Base-by-base conservation (phyloP, 805 yeast species). In the Dipodascopsis uninucleata region DNA sequence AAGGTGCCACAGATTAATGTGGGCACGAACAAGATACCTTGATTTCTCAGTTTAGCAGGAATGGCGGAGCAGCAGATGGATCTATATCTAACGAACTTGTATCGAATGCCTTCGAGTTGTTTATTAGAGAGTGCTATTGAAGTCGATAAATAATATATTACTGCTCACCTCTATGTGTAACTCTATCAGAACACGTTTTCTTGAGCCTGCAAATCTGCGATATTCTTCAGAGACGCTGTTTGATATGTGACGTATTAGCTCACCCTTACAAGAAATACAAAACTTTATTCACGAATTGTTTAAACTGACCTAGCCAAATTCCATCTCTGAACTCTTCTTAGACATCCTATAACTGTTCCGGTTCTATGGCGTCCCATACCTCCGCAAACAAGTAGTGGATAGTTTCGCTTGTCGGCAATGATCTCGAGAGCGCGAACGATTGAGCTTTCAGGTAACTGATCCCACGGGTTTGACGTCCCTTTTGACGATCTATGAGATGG, bases 301-400 rank as follows among this genome's bases (percentile, higher is more conserved):
- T 20, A 17, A n/a, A 28, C 25, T 12, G 14, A 52, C 56, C 56
- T 52, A 5, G 97, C 96, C 61, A 90, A 69, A 60, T 94, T 93
- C 98, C 98, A 90, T n/a, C 94, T 90, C 71, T 93, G 97, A 16
- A 93, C 69, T 48, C 96, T 74, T 52, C 98, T 71, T 36, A 90
- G 68, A 64, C 98, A 90, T 1, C 98, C 98, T 48, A 93, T 79
- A 2, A 93, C 96, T 0, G 97, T 89, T 1, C 98, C 98, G 0
- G 97, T 89, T 54, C 98, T 73, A 64, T 90, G 98, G 56, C 98
- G 72, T 0, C 98, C 98, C 98, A 93, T 93, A 10, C 97, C 96
- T 59, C 97, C 93, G 64, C 97, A 93, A 3, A 89, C 89, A 39
- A 93, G 68, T 50, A 93, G 58, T 0, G 98, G 97, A 59, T 86